Evolutionary conservation across 116 monocot species (phyloP).

Genomic region (Cymodocea nodosa): DNA sequence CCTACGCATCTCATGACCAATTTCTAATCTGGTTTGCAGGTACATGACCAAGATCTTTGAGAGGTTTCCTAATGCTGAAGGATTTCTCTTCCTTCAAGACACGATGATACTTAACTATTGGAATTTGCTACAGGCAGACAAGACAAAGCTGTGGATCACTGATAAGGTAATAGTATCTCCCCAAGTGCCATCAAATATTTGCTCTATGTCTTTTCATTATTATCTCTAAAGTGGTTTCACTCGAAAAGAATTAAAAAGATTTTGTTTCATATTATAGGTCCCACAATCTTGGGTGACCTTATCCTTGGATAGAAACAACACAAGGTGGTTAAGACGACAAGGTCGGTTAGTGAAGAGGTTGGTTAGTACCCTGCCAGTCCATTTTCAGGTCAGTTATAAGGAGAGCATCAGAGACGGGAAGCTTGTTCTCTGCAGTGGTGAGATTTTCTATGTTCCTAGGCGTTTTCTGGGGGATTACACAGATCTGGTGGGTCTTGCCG

Average conservation of each 20-base stretch:
- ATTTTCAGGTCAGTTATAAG: conserved; percentile 85
- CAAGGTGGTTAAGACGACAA: conserved; percentile 58
- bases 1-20: too few relatives aligned
- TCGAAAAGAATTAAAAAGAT: not conserved
- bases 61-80: conserved; percentile 59
- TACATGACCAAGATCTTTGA: conserved; percentile 62
- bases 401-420: conserved; percentile 35
- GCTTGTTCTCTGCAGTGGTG: conserved; percentile 55
- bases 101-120: conserved; percentile 90
- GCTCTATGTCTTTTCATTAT: not conserved
- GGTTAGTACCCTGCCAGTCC: conserved; percentile 55
- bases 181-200: not conserved
- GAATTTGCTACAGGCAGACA: conserved; percentile 85
- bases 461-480: conserved; percentile 46
- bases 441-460: conserved; percentile 76
- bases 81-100: conserved; percentile 93
- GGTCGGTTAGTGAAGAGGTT: conserved; percentile 41
- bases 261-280: conserved; percentile 27
- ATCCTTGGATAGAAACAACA: conserved; percentile 31
- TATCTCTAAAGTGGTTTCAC: not conserved
- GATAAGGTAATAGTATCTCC: conserved; percentile 48
- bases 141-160: conserved; percentile 85
- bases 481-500: conserved; percentile 64
- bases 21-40: conserved; percentile 2
- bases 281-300: conserved; percentile 55